These are phyloP conservation scores for Petrea volubilis DNA, from an alignment of 257 asterid genomes.

Conservation along the genomic window DNA sequence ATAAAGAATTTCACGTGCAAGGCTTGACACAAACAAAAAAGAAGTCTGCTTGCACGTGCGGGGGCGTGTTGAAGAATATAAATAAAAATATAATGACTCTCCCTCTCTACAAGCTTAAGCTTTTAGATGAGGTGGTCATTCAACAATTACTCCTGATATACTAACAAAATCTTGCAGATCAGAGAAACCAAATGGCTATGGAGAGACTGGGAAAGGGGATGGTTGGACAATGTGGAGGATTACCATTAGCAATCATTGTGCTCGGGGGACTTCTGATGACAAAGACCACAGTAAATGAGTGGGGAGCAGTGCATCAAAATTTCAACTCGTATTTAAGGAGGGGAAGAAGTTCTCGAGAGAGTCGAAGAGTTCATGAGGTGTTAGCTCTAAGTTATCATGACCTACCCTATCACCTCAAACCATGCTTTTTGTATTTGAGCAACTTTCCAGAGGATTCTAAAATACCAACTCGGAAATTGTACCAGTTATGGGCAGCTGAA, in stretches of 20 bases:
- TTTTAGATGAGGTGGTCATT: no score
- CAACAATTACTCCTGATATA: not conserved
- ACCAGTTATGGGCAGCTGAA: constrained; percentile 66
- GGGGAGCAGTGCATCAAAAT: constrained; percentile 52
- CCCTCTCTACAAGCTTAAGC: no score
- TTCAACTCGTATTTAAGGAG: constrained; percentile 38
- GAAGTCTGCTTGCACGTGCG: no score
- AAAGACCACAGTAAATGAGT: constrained; percentile 40
- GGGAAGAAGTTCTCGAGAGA: constrained; percentile 36
- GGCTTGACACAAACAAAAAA: no score
- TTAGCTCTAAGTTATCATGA: constrained; percentile 54
- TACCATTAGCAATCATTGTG: constrained; percentile 59
- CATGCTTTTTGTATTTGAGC: constrained; percentile 54
- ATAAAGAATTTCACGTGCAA: no score
- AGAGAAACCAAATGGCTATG: constrained; percentile 28
- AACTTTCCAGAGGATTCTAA: constrained; percentile 50
- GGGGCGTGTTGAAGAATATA: no score
- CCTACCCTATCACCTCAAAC: constrained; percentile 58
- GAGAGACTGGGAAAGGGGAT: constrained; percentile 55
- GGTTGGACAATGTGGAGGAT: constrained; percentile 59
- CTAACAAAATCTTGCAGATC: constrained; percentile 23
- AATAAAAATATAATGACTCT: no score
- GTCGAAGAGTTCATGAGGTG: constrained; percentile 49
- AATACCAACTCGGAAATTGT: constrained; percentile 49
- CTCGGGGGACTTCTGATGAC: constrained; percentile 58